phyloP scores from a whole-genome alignment of 306 rosid species.

The Pyrus bretschneideri region DNA sequence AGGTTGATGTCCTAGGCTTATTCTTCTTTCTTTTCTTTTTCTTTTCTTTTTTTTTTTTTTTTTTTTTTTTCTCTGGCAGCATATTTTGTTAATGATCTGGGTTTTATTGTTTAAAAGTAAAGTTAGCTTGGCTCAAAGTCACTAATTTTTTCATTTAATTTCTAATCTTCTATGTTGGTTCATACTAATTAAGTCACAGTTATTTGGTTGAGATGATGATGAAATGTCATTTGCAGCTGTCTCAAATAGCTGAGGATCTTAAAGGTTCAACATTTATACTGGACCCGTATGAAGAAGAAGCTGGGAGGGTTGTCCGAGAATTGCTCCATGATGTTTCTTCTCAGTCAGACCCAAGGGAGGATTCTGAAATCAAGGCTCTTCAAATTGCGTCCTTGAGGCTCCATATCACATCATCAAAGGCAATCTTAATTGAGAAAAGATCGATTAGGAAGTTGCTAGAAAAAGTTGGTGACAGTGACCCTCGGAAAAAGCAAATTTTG shows the following conservation, averaged over 20 bases:
- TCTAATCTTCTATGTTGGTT: not conserved
- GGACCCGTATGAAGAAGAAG: conserved; percentile 61
- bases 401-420: conserved; percentile 45
- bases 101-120: not conserved
- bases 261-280: conserved; percentile 40
- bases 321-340: conserved; percentile 41
- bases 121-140: not conserved
- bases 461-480: conserved; percentile 36
- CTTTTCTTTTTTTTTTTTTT: not conserved
- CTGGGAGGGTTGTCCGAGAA: conserved; percentile 50
- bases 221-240: conserved; percentile 51
- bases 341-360: conserved; percentile 42
- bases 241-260: conserved; percentile 58
- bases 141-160: not conserved
- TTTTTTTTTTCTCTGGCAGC: not conserved
- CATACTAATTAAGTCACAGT: conserved; percentile 8
- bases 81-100: not conserved
- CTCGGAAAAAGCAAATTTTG: conserved; percentile 45
- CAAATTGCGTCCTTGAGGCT: conserved; percentile 59
- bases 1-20: not conserved
- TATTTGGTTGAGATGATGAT: conserved; percentile 20
- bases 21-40: not conserved
- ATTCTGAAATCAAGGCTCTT: conserved; percentile 45
- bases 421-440: conserved; percentile 55
- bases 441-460: conserved; percentile 47